Base-by-base conservation (phyloP, 495 filamentous ascomycete genomes). In the Pseudotulostoma volvatum region DNA sequence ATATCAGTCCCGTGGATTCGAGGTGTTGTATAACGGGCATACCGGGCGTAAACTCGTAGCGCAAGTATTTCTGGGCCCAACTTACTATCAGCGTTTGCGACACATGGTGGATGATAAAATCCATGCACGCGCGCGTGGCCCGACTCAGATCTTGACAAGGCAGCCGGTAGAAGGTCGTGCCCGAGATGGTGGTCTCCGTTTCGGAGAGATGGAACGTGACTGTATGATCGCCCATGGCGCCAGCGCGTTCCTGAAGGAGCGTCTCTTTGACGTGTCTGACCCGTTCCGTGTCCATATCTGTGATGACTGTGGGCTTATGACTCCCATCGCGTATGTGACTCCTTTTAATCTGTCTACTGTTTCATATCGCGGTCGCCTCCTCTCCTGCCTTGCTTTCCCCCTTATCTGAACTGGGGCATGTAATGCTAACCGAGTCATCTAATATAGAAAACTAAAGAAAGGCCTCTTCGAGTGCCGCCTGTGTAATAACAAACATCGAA, bases 31-130 rank as follows among this genome's bases (percentile, higher is more conserved):
- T 64, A 90, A 96, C 54, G 90, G 90, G 11, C 87, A 96, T 60
- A 96, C 92, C 2, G 90, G 90, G 30, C 73, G 74, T 38, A 99
- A 96, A 70, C 60, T 95, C 30, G 77, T 81, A 18, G 81, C 86
- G 4, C 92, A 99, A 60, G 78, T 96, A 19, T 99, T 96, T 73
- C 67, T 99, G 34, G 90, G 90, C 15, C 90, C 90, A 1, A 99
- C 92, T 1, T 99, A 99, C 67, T 99, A 99, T 65, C 90, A 99
- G 64, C 85, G 92, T 59, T 71, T 99, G 39, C 73, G 92, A 37
- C 90, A 99, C 61, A 99, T 99, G 90, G 90, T 99, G 44, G 92
- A 99, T 57, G 90, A 99, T 64, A 99, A 99, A 74, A 96, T 99
- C 51, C 90, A 99, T 63, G 90, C 90, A 15, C 78, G 90, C 56